A percentile compares a stretch with the other conserved stretches of the same genome.
phyloP scores from a whole-genome alignment of 2,329 filamentous ascomycete genomes.

The Cercospora sp. region DNA sequence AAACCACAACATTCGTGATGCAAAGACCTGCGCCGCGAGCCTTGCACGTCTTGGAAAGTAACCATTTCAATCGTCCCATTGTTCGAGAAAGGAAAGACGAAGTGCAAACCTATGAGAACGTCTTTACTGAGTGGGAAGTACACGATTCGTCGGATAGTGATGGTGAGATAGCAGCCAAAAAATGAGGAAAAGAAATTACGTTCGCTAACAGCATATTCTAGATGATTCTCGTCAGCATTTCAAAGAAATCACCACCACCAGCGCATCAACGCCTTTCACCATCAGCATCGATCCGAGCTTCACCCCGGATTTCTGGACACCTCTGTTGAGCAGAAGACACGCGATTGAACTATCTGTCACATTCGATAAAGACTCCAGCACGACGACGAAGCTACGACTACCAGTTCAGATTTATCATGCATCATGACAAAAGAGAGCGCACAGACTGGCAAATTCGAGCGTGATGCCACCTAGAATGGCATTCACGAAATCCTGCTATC shows the following conservation, averaged over 20 bases:
- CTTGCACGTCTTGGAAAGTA: constrained; percentile 4
- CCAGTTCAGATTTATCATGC: constrained; percentile 17
- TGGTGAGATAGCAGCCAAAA: constrained; percentile 2
- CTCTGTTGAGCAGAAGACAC: constrained; percentile 18
- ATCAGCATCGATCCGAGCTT: constrained; percentile 2
- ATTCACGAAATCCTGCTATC: too few relatives aligned
- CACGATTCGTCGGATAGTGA: constrained; percentile 18
- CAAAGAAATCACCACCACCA: constrained; percentile 17
- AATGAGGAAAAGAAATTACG: too few relatives aligned
- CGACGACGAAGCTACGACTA: constrained; percentile 15
- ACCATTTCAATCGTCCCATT: not conserved
- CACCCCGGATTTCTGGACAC: constrained; percentile 18
- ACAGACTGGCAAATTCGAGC: too few relatives aligned
- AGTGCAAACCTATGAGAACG: constrained; percentile 2
- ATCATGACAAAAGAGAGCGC: not conserved
- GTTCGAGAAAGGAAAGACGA: constrained; percentile 13
- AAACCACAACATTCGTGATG: constrained; percentile 20
- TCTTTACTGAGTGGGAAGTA: constrained; percentile 11
- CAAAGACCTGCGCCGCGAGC: constrained; percentile 1
- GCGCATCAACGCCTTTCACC: constrained; percentile 11
- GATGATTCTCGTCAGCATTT: constrained; percentile 8
- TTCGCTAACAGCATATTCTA: not conserved
- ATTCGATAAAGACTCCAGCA: constrained; percentile 17
- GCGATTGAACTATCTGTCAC: constrained; percentile 18
- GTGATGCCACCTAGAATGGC: too few relatives aligned